These are phyloP conservation scores for Neopestalotiopsis clavispora DNA, from an alignment of 2,329 filamentous ascomycete species.

Conservation along the genomic window DNA sequence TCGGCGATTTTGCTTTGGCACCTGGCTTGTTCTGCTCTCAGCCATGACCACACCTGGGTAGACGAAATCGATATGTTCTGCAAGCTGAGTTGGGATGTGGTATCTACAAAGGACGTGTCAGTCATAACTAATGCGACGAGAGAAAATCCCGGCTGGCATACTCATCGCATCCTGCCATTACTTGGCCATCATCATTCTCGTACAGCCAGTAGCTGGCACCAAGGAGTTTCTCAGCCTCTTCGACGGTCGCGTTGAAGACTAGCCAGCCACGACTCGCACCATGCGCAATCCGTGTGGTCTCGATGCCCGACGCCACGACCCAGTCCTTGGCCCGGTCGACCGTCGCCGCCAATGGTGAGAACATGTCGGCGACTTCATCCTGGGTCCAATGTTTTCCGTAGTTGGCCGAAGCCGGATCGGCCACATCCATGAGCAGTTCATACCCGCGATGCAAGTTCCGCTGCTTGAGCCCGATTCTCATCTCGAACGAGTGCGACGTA, in stretches of 20 bases:
- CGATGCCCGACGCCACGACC: conserved; percentile 39
- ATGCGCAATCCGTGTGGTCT: conserved; percentile 35
- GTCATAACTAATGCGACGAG: not conserved
- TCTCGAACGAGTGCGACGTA: conserved; percentile 1
- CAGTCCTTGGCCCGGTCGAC: conserved; percentile 42
- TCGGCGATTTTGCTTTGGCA: not conserved
- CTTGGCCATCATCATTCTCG: conserved; percentile 11
- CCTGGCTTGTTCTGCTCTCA: not conserved
- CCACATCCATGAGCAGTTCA: conserved; percentile 35
- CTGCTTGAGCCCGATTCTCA: conserved; percentile 27
- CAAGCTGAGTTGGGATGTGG: not conserved
- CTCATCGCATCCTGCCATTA: conserved; percentile 20
- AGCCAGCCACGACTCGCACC: conserved; percentile 28
- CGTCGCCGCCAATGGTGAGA: conserved; percentile 39
- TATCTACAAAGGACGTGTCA: not conserved
- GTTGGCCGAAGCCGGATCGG: conserved; percentile 38
- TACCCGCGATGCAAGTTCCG: conserved; percentile 30
- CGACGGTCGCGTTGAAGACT: conserved; percentile 21
- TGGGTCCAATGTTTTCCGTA: conserved; percentile 46
- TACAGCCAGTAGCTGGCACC: conserved; percentile 22
- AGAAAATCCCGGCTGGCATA: conserved; percentile 22
- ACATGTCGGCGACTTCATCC: conserved; percentile 42
- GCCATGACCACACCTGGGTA: conserved; percentile 50
- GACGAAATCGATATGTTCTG: conserved; percentile 58
- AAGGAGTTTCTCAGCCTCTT: conserved; percentile 19